Evolutionary conservation across 1,139 yeast species (phyloP).

Genomic region (Casaregolazyma suthepensis): DNA sequence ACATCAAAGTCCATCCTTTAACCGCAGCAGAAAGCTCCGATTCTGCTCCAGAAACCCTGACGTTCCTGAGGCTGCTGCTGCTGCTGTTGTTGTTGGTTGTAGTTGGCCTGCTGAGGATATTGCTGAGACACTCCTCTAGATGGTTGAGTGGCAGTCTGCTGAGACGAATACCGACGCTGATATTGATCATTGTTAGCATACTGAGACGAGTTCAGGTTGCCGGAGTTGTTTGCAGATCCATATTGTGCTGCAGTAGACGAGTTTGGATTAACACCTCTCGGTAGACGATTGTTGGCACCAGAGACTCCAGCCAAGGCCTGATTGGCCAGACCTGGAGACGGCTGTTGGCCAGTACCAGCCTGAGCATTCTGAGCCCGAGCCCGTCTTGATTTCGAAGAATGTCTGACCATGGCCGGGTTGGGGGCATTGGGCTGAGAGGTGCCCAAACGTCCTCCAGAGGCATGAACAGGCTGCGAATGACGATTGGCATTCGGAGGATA

Average conservation of each 20-base stretch:
- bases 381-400: constrained; percentile 30
- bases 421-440: constrained; percentile 27
- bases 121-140: constrained; percentile 15
- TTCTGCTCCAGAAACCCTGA: constrained; percentile 30
- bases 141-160: constrained; percentile 14
- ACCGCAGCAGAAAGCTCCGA: constrained; percentile 31
- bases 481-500: constrained; percentile 39
- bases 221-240: constrained; percentile 6
- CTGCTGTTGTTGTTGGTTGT: constrained; percentile 20
- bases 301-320: constrained; percentile 2
- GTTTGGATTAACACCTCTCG: constrained; percentile 4
- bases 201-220: constrained; percentile 10
- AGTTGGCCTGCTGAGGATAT: constrained; percentile 9
- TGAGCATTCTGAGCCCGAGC: constrained; percentile 13
- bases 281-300: constrained; percentile 8
- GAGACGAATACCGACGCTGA: constrained; percentile 16
- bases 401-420: constrained; percentile 29
- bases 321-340: constrained; percentile 1
- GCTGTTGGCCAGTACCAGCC: background rate
- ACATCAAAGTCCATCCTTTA: constrained; percentile 9
- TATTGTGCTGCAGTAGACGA: constrained; percentile 14
- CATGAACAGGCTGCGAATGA: constrained; percentile 24
- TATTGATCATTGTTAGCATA: constrained; percentile 20
- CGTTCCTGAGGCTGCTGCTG: constrained; percentile 21
- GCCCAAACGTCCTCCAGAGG: constrained; percentile 20